Evolutionary conservation across 2,329 filamentous ascomycete genomes (phyloP).

Genomic region (Penicillium sp.): DNA sequence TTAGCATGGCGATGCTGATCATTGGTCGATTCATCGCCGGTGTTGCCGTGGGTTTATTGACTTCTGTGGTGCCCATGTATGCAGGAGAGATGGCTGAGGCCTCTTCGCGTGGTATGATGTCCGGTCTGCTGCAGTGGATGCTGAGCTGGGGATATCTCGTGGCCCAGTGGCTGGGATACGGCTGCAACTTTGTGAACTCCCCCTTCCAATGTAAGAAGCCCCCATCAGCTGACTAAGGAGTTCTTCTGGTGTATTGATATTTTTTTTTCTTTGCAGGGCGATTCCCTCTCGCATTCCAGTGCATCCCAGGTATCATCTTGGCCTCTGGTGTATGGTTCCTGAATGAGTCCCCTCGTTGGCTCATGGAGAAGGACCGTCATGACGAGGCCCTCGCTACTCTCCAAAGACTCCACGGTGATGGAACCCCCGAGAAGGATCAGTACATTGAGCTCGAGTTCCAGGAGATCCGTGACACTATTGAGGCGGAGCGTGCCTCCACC

Average conservation of each 20-base stretch:
- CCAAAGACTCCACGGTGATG: slow-evolving; percentile 25
- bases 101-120: slow-evolving; percentile 39
- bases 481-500: slow-evolving; percentile 43
- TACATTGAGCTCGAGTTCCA: slow-evolving; percentile 48
- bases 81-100: slow-evolving; percentile 43
- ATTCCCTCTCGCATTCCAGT: slow-evolving; percentile 52
- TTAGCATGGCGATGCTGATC: slow-evolving; percentile 38
- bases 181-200: slow-evolving; percentile 35
- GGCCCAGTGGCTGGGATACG: slow-evolving; percentile 49
- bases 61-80: slow-evolving; percentile 40
- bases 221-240: not conserved
- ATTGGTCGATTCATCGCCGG: slow-evolving; percentile 39
- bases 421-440: slow-evolving; percentile 26
- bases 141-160: slow-evolving; percentile 47
- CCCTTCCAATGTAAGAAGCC: slow-evolving; percentile 23
- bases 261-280: slow-evolving; percentile 28
- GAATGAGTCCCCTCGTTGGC: slow-evolving; percentile 37
- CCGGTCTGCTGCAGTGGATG: slow-evolving; percentile 43
- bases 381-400: slow-evolving; percentile 30
- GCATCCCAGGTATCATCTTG: slow-evolving; percentile 45
- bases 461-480: slow-evolving; percentile 49
- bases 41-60: slow-evolving; percentile 37
- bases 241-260: not conserved
- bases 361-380: slow-evolving; percentile 35
- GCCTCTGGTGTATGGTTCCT: slow-evolving; percentile 40